Base-by-base conservation (phyloP, 139 green algal genomes). In the Astrephomene gubernaculifera region DNA sequence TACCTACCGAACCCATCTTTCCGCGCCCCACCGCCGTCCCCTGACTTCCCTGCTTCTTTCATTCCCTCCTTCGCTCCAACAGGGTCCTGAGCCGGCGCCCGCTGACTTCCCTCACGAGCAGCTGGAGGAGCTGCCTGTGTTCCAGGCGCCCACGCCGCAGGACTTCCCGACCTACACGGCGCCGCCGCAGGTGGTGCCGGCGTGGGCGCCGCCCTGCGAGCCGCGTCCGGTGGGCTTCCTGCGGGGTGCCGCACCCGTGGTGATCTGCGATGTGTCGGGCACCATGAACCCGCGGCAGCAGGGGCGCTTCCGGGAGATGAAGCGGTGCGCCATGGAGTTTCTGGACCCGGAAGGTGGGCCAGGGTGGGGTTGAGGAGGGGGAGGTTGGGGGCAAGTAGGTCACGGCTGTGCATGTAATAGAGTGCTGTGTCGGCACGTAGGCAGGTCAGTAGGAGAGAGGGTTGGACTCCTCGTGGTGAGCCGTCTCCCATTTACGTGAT, bases 191-290 rank as follows among this genome's bases (percentile, higher is more conserved):
- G 45, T 27, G 24, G 43, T 65, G n/a, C 89, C 89, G 7, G 33
- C 12, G 6, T 94, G 88, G 88, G 61, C 80, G 35, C 57, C 88
- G 1, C 92, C 92, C 22, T 81, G 85, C 31, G 91, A 94, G 79
- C 93, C 92, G 3, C 54, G 88, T 14, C 93, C 93, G 4, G 74
- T 96, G 27, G 92, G 92, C 79, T 94, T 96, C 74, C 75, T 95
- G 76, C 83, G 88, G 22, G 92, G 93, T 60, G 68, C 60, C 29
- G 91, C 90, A 0, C 93, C 93, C 8, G 67, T 96, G 52, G 4
- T 95, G 14, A 86, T 95, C 54, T 79, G 92, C 67, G 92, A 95
- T 61, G 90, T 95, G 27, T 83, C 60, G 19, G 92, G 92, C 29
- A 95, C 92, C 17, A 92, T 95, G 87, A 83, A 93, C 70, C 90